phyloP scores from a whole-genome alignment of 108 stramenopile genomes.

The Fragilaria radians region DNA sequence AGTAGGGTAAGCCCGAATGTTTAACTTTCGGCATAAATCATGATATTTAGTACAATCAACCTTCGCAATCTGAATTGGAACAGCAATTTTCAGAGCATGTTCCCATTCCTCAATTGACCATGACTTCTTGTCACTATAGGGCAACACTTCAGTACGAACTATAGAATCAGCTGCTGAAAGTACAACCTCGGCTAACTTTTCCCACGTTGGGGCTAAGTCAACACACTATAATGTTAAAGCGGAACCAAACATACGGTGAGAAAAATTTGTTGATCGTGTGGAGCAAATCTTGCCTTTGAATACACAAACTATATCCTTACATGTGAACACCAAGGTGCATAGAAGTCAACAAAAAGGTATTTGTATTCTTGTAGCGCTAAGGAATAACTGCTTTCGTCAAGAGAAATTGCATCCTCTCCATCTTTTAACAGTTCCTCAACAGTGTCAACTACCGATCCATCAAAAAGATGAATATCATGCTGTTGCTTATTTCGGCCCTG shows the following conservation, averaged over 20 bases:
- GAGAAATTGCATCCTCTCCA: constrained; percentile 73
- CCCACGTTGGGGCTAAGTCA: constrained; percentile 65
- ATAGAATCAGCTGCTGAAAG: constrained; percentile 13
- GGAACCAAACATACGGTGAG: too few relatives aligned
- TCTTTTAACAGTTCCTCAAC: constrained; percentile 84
- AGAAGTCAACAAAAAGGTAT: constrained; percentile 57
- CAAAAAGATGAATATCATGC: constrained; percentile 57
- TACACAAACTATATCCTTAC: too few relatives aligned
- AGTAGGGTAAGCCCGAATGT: constrained; percentile 88
- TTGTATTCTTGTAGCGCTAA: constrained; percentile 24
- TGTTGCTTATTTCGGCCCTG: constrained; percentile 82
- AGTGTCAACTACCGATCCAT: constrained; percentile 60
- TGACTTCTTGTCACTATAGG: constrained; percentile 1
- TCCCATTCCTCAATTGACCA: constrained; percentile 11
- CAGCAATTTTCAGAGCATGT: constrained; percentile 16
- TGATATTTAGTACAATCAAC: constrained; percentile 84
- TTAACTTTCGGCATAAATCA: constrained; percentile 57
- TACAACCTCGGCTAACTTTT: constrained; percentile 38
- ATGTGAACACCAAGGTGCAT: constrained; percentile 68
- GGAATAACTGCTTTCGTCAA: constrained; percentile 36
- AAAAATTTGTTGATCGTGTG: too few relatives aligned
- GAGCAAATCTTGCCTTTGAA: too few relatives aligned
- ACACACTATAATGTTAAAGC: too few relatives aligned
- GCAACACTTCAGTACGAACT: background rate
- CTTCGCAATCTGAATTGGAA: constrained; percentile 6